Percentiles rank a stretch among this genome's conserved stretches.
phyloP scores from a whole-genome alignment of 805 yeast species.

The Metschnikowia aberdeeniae region DNA sequence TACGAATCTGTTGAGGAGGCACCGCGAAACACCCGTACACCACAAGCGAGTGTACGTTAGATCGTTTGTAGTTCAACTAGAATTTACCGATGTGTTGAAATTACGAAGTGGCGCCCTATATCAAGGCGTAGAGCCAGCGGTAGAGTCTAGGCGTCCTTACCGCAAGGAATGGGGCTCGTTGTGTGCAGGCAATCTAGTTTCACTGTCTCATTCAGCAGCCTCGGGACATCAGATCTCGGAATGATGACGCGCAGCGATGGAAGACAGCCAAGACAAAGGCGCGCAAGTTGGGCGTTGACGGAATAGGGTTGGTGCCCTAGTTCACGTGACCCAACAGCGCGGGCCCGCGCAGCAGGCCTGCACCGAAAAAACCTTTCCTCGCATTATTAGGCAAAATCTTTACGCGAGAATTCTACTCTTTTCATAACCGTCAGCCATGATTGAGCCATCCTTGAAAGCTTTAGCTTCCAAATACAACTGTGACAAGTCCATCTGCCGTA shows the following conservation, averaged over 20 bases:
- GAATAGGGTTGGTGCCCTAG: constrained; percentile 12
- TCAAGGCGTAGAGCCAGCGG: too few relatives aligned
- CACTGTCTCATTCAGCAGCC: neutral
- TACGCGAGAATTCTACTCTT: constrained; percentile 6
- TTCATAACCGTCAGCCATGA: constrained; percentile 45
- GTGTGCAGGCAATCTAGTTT: too few relatives aligned
- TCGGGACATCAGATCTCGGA: neutral
- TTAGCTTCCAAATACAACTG: constrained; percentile 99
- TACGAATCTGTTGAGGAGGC: neutral
- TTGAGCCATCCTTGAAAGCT: constrained; percentile 99
- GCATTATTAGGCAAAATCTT: constrained; percentile 9
- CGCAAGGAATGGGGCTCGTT: too few relatives aligned
- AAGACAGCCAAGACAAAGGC: neutral
- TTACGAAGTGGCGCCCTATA: too few relatives aligned
- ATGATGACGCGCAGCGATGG: neutral
- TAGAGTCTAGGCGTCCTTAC: too few relatives aligned
- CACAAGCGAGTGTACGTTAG: neutral
- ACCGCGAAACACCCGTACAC: constrained; percentile 3
- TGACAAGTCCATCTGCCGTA: constrained; percentile 98
- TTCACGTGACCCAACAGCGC: neutral
- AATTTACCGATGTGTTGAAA: too few relatives aligned
- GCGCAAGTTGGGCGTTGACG: constrained; percentile 10
- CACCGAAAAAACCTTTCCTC: constrained; percentile 16
- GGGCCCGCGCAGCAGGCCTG: constrained; percentile 9
- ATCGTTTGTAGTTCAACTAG: too few relatives aligned